Evolutionary conservation across 352 stramenopile species (phyloP).

Genomic region (Phytophthora cajani): DNA sequence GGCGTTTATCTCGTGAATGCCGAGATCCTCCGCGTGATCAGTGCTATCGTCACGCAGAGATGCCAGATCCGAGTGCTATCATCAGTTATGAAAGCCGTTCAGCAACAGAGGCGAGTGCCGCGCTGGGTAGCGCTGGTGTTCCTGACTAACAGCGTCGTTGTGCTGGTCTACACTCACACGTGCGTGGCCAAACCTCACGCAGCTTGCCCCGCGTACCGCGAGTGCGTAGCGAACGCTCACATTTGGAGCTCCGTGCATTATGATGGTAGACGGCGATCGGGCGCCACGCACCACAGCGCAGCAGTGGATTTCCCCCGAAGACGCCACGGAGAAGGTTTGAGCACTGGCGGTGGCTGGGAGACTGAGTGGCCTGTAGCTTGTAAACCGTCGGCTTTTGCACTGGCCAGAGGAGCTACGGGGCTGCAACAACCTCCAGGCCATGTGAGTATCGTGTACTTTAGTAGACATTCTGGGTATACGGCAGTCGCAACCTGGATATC

Average conservation of each 20-base stretch:
- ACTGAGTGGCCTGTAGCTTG: constrained; percentile 20
- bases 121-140: constrained; percentile 21
- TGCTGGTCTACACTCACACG: constrained; percentile 16
- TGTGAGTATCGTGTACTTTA: neutral
- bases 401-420: constrained; percentile 21
- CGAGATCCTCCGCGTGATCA: constrained; percentile 25
- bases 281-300: constrained; percentile 12
- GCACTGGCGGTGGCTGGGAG: constrained; percentile 8
- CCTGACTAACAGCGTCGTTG: neutral
- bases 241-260: constrained; percentile 21
- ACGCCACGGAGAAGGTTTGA: constrained; percentile 10
- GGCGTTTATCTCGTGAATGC: constrained; percentile 23
- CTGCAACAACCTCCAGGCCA: constrained; percentile 1
- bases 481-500: constrained; percentile 19
- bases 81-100: neutral
- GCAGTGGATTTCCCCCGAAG: constrained; percentile 19
- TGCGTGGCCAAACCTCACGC: constrained; percentile 5
- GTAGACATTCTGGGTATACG: neutral
- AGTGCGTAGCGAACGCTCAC: constrained; percentile 23
- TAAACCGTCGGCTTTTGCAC: constrained; percentile 18
- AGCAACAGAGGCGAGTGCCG: constrained; percentile 12
- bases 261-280: constrained; percentile 25
- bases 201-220: constrained; percentile 14
- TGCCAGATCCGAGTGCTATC: constrained; percentile 13
- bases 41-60: no score